A percentile compares a stretch with the other conserved stretches of the same genome.
Conservation (phyloP, 2,329 filamentous ascomycete species). For the Scedosporium minutisporum region DNA sequence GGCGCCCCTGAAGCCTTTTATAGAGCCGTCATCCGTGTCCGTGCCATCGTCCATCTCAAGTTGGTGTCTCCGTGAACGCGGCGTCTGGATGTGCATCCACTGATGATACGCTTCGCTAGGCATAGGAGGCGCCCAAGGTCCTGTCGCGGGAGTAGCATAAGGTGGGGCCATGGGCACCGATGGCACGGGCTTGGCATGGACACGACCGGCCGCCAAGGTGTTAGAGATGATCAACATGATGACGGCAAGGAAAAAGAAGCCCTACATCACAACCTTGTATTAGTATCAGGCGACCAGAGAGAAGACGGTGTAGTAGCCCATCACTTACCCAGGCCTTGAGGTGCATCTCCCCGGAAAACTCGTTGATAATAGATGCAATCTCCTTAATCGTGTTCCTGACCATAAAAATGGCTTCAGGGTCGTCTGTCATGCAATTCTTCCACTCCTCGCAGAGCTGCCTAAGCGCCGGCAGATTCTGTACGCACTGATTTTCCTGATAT, state of each 20-base stretch:
- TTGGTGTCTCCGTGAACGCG: constrained; percentile 29
- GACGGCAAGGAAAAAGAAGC: constrained; percentile 40
- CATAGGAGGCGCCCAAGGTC: neutral
- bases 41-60: constrained; percentile 32
- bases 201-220: constrained; percentile 24
- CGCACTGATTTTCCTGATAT: constrained; percentile 69
- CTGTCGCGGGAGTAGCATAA: neutral
- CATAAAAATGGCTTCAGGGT: constrained; percentile 67
- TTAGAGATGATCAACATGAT: constrained; percentile 39
- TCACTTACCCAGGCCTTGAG: constrained; percentile 58
- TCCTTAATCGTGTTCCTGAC: constrained; percentile 78
- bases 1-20: neutral
- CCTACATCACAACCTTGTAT: constrained; percentile 20
- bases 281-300: neutral
- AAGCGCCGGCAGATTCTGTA: constrained; percentile 59
- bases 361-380: constrained; percentile 86
- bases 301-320: neutral
- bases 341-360: constrained; percentile 83
- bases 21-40: constrained; percentile 42
- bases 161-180: constrained; percentile 1
- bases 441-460: constrained; percentile 66
- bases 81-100: constrained; percentile 41
- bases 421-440: constrained; percentile 79
- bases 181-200: neutral
- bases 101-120: neutral